Evolutionary conservation across 1,284 basidiomycete species (phyloP).

Genomic region (Xerocomus nothofagi): DNA sequence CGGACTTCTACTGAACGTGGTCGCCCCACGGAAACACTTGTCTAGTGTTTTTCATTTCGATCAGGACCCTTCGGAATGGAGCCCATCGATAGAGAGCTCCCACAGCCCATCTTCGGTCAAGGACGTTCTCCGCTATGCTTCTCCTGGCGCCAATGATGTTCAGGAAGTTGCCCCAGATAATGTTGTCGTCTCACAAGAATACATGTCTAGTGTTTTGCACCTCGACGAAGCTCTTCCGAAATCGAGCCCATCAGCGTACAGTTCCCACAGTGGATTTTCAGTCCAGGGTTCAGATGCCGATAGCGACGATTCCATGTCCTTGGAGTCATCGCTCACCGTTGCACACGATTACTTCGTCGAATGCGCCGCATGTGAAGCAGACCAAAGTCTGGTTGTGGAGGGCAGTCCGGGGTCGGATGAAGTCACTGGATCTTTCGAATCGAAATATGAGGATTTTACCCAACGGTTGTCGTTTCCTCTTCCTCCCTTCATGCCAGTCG

Average conservation of each 20-base stretch:
- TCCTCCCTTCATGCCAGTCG: slow-evolving; percentile 11
- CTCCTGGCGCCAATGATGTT: not conserved
- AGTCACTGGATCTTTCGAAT: not conserved
- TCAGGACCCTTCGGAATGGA: not conserved
- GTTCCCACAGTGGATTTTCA: not conserved
- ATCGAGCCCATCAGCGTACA: not conserved
- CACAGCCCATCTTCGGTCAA: not conserved
- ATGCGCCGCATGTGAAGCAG: not conserved
- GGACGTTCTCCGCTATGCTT: not conserved
- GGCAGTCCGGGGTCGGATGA: not conserved
- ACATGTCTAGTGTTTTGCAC: not conserved
- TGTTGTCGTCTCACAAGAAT: not conserved
- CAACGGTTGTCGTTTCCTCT: slow-evolving; percentile 24
- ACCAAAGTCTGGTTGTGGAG: not conserved
- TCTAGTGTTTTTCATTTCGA: not conserved
- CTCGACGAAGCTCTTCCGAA: not conserved
- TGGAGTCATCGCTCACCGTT: not conserved
- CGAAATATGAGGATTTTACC: slow-evolving; percentile 1
- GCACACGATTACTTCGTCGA: not conserved
- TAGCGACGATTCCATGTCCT: not conserved
- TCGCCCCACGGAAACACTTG: not conserved
- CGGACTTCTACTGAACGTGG: not conserved
- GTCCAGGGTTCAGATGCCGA: not conserved
- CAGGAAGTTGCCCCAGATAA: not conserved
- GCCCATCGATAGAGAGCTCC: not conserved